Evolutionary conservation across 1,139 yeast genomes (phyloP), one percentile per base, ranked within the genome.

Genomic region (Casaregolazyma lundiana): DNA sequence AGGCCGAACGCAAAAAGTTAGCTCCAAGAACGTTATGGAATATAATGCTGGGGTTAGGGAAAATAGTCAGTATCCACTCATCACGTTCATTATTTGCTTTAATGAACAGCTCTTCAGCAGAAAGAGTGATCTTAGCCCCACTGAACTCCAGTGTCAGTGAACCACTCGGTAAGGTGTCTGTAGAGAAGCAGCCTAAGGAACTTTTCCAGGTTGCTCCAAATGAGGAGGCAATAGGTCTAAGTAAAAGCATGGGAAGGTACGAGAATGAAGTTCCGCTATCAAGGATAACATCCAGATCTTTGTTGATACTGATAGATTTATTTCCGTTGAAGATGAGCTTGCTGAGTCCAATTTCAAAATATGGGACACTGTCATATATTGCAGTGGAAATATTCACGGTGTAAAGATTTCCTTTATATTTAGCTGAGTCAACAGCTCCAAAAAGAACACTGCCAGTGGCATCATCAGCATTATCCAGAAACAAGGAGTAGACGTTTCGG

Each of bases 1-100:
- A 85, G 7, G 83, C 86, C 47, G 75, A 70, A 50, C 84, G 71
- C 56, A 86, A 66, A 64, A 85, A 78, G 36, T 78, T 74, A 62
- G 84, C 92, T 38, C 95, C 95, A 18, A 84, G 61, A 11, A 75
- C 70, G 18, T 24, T 24, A 7, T 1, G 9, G 5, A 13, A 11
- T 4, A 6, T 2, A 17, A 19, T 6, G 15, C n/a, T 24, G 19
- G 17, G 13, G 16, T n/a, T 24, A 7, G 24, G 24, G 8, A 21
- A 21, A 21, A 21, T 21, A 21, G 24, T 21, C 13, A 16, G 35
- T 26, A 8, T 8, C 5, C 8, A 21, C 24, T 21, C 7, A 21
- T 21, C 8, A 21, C 24, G 7, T 21, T 5, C 7, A 8, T 6
- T 5, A 5, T 21, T 21, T 5, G 19, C 29, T 13, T 15, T 45